Conservation (phyloP, 129 eudicot species). For the Escallonia rubra region DNA sequence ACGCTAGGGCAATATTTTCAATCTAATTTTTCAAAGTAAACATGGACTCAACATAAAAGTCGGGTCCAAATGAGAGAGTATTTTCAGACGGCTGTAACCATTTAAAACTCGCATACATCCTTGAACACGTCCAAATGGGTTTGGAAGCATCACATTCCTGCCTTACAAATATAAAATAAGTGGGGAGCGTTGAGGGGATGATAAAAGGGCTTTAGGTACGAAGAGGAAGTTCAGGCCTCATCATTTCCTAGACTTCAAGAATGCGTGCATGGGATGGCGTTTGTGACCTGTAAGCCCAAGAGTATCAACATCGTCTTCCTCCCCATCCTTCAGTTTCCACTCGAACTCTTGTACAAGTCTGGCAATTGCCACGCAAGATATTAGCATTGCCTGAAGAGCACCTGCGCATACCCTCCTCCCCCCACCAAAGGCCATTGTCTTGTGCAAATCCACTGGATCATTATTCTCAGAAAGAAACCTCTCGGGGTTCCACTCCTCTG, state of each 20-base stretch:
- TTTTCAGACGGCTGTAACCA: no score
- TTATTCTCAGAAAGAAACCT: conserved; percentile 36
- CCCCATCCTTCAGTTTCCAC: conserved; percentile 45
- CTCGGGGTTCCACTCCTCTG: conserved; percentile 80
- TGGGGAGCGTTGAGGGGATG: no score
- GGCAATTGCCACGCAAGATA: conserved; percentile 41
- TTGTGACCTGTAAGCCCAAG: conserved; percentile 46
- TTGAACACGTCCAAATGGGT: no score
- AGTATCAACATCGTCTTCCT: conserved; percentile 42
- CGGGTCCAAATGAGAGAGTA: no score
- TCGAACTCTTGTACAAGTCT: conserved; percentile 54
- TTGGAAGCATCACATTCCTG: no score
- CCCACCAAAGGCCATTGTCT: conserved; percentile 59
- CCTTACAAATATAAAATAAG: no score
- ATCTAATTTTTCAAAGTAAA: no score
- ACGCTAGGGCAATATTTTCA: no score
- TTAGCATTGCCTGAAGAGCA: conserved; percentile 49
- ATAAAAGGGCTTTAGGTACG: no score
- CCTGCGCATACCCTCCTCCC: conserved; percentile 60
- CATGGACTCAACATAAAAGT: no score
- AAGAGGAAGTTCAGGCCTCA: not conserved
- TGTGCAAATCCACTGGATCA: conserved; percentile 47
- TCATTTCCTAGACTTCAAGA: conserved; percentile 34
- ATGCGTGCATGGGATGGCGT: conserved; percentile 42
- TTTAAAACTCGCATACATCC: no score